phyloP scores from a whole-genome alignment of 2,329 filamentous ascomycete species.

The Lasiodiplodia hormozganensis region DNA sequence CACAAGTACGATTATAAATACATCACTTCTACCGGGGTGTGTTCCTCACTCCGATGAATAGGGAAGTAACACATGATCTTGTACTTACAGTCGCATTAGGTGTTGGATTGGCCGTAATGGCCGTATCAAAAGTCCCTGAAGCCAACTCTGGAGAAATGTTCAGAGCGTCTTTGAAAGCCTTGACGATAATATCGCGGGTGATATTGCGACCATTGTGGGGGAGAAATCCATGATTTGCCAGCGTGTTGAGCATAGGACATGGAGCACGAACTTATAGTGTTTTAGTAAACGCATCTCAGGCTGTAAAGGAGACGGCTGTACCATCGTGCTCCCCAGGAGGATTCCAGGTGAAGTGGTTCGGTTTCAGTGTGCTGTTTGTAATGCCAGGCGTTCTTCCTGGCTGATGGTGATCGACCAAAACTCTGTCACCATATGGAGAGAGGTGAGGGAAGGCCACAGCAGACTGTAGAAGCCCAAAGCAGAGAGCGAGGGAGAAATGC shows the following conservation, averaged over 20 bases:
- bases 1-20: no score
- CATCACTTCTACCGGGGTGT: no score
- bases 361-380: neutral
- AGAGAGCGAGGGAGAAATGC: neutral
- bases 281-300: neutral
- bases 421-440: neutral
- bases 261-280: constrained; percentile 34
- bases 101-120: neutral
- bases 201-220: constrained; percentile 42
- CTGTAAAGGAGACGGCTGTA: neutral
- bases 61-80: neutral
- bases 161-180: neutral
- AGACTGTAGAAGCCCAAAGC: neutral
- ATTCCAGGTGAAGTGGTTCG: neutral
- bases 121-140: neutral
- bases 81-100: neutral
- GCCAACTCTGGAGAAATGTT: neutral
- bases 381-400: neutral
- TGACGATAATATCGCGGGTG: constrained; percentile 38
- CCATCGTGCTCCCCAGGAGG: neutral
- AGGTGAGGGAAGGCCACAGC: neutral
- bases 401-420: neutral
- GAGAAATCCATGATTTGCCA: constrained; percentile 45
- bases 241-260: constrained; percentile 43
- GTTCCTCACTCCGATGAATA: neutral